Percentiles rank a stretch among this genome's conserved stretches.
phyloP scores from a whole-genome alignment of 2,329 filamentous ascomycete genomes.

The Clonostachys solani region DNA sequence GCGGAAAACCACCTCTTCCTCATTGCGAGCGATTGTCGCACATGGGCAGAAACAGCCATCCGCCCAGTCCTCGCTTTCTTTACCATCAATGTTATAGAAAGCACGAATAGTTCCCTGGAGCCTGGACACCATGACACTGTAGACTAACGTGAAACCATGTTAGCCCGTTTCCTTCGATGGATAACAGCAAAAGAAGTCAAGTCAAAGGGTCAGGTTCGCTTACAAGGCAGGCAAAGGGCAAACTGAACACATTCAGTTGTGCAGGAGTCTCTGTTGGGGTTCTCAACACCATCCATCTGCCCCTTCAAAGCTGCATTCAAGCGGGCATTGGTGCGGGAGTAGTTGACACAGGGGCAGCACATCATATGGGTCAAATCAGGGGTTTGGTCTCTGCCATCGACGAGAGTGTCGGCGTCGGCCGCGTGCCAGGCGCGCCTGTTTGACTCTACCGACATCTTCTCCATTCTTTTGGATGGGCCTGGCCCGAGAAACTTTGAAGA shows the following conservation, averaged over 20 bases:
- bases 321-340: slow-evolving; percentile 15
- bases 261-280: slow-evolving; percentile 1
- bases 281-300: slow-evolving; percentile 3
- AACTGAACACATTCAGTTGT: slow-evolving; percentile 15
- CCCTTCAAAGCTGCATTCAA: slow-evolving; percentile 9
- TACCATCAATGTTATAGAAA: slow-evolving; percentile 24
- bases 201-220: slow-evolving; percentile 1
- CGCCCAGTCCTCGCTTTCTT: slow-evolving; percentile 10
- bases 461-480: slow-evolving; percentile 2
- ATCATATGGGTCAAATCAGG: too few relatives aligned
- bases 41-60: slow-evolving; percentile 20
- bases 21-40: slow-evolving; percentile 16
- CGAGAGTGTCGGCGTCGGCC: background rate
- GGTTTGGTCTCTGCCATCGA: slow-evolving; percentile 1
- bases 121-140: slow-evolving; percentile 16
- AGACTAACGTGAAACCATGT: slow-evolving; percentile 14
- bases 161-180: background rate
- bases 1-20: slow-evolving; percentile 19
- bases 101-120: slow-evolving; percentile 21
- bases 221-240: slow-evolving; percentile 17
- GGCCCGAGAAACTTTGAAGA: slow-evolving; percentile 1
- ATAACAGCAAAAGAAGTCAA: background rate
- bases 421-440: slow-evolving; percentile 3
- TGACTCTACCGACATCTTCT: slow-evolving; percentile 2
- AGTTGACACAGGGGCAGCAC: slow-evolving; percentile 17